phyloP scores from a whole-genome alignment of 768 basidiomycete genomes.

The Phaeolepiota aurea region DNA sequence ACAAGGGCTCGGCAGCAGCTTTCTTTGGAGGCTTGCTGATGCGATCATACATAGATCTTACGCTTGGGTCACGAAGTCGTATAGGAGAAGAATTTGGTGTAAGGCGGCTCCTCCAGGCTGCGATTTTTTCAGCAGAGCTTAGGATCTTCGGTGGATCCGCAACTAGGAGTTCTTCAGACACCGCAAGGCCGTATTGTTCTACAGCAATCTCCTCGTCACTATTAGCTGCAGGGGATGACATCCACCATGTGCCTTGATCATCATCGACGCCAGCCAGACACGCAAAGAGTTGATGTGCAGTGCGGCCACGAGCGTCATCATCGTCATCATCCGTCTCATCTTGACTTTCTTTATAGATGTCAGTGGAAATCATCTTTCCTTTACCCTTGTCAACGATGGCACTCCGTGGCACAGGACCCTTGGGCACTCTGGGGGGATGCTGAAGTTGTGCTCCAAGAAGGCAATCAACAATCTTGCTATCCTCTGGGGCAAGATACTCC shows the following conservation, averaged over 20 bases:
- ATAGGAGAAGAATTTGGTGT: conserved; percentile 14
- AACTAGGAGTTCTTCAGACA: background rate
- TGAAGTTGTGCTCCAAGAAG: conserved; percentile 12
- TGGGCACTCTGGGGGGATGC: background rate
- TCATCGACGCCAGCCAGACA: conserved; percentile 25
- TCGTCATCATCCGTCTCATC: conserved; percentile 23
- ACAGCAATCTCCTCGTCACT: conserved; percentile 3
- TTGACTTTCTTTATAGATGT: conserved; percentile 18
- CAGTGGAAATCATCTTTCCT: conserved; percentile 10
- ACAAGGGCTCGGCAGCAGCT: background rate
- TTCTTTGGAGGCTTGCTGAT: background rate
- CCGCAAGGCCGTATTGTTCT: background rate
- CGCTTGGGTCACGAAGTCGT: background rate
- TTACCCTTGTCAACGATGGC: conserved; percentile 7
- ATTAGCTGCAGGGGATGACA: conserved; percentile 14
- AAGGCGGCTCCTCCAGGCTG: conserved; percentile 8
- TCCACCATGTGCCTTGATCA: conserved; percentile 24
- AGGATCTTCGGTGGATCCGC: background rate
- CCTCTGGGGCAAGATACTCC: conserved; percentile 29
- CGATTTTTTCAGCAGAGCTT: conserved; percentile 5
- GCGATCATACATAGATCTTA: background rate
- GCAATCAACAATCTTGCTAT: conserved; percentile 25
- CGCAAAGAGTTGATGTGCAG: conserved; percentile 51
- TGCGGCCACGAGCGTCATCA: conserved; percentile 46
- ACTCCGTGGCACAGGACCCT: no score